Conservation (phyloP, 2,329 filamentous ascomycete species). For the Claviceps capensis region DNA sequence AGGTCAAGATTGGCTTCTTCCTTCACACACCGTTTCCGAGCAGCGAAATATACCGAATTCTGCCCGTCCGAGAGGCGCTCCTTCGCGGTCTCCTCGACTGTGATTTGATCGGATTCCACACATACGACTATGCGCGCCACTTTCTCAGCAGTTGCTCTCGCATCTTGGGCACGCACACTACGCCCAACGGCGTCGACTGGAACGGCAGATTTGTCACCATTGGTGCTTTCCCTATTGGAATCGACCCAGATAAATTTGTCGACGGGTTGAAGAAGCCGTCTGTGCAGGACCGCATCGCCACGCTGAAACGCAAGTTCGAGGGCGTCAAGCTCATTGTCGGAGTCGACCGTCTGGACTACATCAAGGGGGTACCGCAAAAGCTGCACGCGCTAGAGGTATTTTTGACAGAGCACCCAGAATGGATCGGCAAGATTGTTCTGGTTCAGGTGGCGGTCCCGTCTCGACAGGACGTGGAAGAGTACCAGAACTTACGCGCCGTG, state of each 20-base stretch:
- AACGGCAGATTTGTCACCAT: slow-evolving; percentile 80
- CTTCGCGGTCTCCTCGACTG: slow-evolving; percentile 80
- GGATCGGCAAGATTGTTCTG: slow-evolving; percentile 93
- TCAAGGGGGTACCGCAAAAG: slow-evolving; percentile 97
- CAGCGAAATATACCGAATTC: slow-evolving; percentile 90
- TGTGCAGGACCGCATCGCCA: slow-evolving; percentile 76
- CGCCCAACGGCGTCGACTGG: slow-evolving; percentile 86
- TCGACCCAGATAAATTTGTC: slow-evolving; percentile 92
- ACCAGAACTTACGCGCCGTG: slow-evolving; percentile 87
- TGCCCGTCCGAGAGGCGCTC: slow-evolving; percentile 82
- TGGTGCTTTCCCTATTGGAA: slow-evolving; percentile 93
- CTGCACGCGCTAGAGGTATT: slow-evolving; percentile 94
- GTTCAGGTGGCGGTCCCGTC: slow-evolving; percentile 94
- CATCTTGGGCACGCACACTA: slow-evolving; percentile 67
- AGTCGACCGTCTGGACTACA: slow-evolving; percentile 93
- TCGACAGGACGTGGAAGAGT: slow-evolving; percentile 91
- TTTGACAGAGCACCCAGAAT: slow-evolving; percentile 90
- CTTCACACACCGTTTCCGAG: slow-evolving; percentile 94
- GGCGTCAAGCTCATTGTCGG: slow-evolving; percentile 94
- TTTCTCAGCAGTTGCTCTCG: slow-evolving; percentile 95
- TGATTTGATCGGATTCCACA: slow-evolving; percentile 95
- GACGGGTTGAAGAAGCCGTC: slow-evolving; percentile 75
- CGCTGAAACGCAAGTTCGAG: slow-evolving; percentile 79
- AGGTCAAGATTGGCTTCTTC: slow-evolving; percentile 97
- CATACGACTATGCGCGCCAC: slow-evolving; percentile 96